These are phyloP conservation scores for Naganishia friedmannii DNA, from an alignment of 768 basidiomycete species.

Conservation along the genomic window DNA sequence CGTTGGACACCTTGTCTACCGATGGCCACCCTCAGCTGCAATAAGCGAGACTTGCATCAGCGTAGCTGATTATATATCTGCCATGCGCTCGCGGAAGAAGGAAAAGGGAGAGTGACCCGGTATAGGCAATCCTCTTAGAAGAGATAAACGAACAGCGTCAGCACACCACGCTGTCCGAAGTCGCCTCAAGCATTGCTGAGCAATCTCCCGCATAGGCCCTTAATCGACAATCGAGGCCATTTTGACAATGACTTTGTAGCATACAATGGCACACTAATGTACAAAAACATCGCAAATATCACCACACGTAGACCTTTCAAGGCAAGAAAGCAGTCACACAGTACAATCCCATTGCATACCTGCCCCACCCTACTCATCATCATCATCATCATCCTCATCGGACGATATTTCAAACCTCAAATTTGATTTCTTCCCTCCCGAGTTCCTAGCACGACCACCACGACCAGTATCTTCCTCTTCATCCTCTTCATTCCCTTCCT, in stretches of 20 bases:
- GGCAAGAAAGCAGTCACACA: background rate
- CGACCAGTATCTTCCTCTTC: constrained; percentile 60
- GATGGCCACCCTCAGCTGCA: too few species aligned
- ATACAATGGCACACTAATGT: background rate
- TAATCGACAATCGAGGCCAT: background rate
- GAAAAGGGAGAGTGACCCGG: too few species aligned
- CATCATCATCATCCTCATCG: constrained; percentile 44
- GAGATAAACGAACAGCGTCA: too few species aligned
- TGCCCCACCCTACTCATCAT: constrained; percentile 21
- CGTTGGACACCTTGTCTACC: too few species aligned
- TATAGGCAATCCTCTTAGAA: too few species aligned
- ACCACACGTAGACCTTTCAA: background rate
- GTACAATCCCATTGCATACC: background rate
- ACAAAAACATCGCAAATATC: background rate
- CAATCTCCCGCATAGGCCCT: background rate
- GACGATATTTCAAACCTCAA: constrained; percentile 61
- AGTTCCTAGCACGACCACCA: constrained; percentile 61
- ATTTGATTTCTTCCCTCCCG: constrained; percentile 60
- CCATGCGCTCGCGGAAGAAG: too few species aligned
- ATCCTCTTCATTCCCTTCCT: constrained; percentile 53
- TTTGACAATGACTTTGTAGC: background rate
- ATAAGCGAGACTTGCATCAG: too few species aligned
- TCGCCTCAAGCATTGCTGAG: too few species aligned
- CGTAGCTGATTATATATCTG: too few species aligned
- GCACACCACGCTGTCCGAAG: too few species aligned